Base-by-base conservation (phyloP, 176 grass and related monocot species). In the Elaeis guineensis region DNA sequence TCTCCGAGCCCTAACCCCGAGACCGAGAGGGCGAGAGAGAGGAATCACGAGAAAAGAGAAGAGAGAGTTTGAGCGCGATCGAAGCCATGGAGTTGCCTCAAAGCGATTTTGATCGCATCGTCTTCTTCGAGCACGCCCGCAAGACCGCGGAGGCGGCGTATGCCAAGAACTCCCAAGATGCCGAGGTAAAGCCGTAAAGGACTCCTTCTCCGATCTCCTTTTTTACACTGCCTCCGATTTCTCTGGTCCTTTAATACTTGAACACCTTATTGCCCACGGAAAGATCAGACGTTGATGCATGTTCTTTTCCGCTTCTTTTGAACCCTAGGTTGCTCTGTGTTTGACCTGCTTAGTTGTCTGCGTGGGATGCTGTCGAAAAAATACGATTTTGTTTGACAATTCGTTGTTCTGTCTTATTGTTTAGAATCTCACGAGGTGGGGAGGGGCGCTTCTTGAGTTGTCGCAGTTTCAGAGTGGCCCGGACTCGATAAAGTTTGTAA, bases 351-450 rank as follows among this genome's bases (percentile, higher is more conserved):
- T 39, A 16, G 3, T 57, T 44, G 6, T 58, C 21, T 15, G 4
- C 17, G 25, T 16, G 19, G 63, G 51, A 44, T 44, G 9, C 35
- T 44, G 35, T 44, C 35, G 8, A 11, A 44, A 44, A 44, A 44
- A 14, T 12, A 44, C 2, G 8, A 12, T 12, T 44, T 44, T 44
- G 11, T 44, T 44, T 12, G 35, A 44, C 9, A 44, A 11, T 44
- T 44, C 9, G 14, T 44, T 44, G 35, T 44, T 44, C 35, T 44
- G 7, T 58, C 11, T 75, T 14, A 6, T 52, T 25, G 30, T 70
- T 17, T 59, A 92, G 88, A 92, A 92, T 72, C 69, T 92, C 25
- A 92, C 88, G 63, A 79, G 79, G 17, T 92, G 88, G 88, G 88
- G 88, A 21, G 88, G 79, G 16, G 88, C 88, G 65, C 79, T 92